phyloP scores from a whole-genome alignment of 2,329 filamentous ascomycete genomes.

The Hymenoscyphus repandus region DNA sequence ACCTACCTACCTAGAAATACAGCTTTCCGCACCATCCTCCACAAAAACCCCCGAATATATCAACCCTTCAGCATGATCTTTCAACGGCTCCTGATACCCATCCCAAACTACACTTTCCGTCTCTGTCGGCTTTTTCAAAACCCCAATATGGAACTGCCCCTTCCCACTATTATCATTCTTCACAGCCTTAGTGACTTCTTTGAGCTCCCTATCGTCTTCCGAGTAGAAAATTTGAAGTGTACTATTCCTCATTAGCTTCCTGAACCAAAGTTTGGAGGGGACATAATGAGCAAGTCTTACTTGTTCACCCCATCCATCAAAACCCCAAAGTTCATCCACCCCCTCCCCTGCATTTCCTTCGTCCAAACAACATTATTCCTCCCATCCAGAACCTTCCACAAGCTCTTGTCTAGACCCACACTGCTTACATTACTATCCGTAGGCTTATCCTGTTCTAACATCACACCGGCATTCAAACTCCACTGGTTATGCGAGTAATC shows the following conservation, averaged over 20 bases:
- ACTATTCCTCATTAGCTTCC: slow-evolving; percentile 34
- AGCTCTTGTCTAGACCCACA: slow-evolving; percentile 7
- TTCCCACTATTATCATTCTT: slow-evolving; percentile 48
- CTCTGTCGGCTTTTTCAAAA: slow-evolving; percentile 51
- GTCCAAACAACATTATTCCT: slow-evolving; percentile 42
- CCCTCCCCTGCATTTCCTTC: slow-evolving; percentile 30
- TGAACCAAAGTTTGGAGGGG: too few relatives aligned
- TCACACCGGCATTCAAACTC: slow-evolving; percentile 49
- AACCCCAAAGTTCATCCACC: slow-evolving; percentile 58
- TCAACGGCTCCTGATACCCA: slow-evolving; percentile 38
- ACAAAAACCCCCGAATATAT: slow-evolving; percentile 48
- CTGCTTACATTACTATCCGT: slow-evolving; percentile 40
- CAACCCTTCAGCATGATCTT: slow-evolving; percentile 45
- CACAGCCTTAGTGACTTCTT: slow-evolving; percentile 40
- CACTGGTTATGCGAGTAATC: slow-evolving; percentile 47
- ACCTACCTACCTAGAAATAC: slow-evolving; percentile 34
- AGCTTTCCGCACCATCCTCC: slow-evolving; percentile 41
- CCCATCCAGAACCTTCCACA: slow-evolving; percentile 16
- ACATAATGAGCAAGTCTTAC: slow-evolving; percentile 33
- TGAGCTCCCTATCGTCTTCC: slow-evolving; percentile 38
- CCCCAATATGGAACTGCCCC: slow-evolving; percentile 56
- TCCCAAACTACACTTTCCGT: slow-evolving; percentile 41
- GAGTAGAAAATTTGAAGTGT: slow-evolving; percentile 55
- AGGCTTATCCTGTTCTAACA: slow-evolving; percentile 38
- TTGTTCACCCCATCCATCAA: slow-evolving; percentile 51